Evolutionary conservation across 129 eudicot species (phyloP), one percentile per base, ranked within the genome.

Genomic region (Helianthus tuberosus): DNA sequence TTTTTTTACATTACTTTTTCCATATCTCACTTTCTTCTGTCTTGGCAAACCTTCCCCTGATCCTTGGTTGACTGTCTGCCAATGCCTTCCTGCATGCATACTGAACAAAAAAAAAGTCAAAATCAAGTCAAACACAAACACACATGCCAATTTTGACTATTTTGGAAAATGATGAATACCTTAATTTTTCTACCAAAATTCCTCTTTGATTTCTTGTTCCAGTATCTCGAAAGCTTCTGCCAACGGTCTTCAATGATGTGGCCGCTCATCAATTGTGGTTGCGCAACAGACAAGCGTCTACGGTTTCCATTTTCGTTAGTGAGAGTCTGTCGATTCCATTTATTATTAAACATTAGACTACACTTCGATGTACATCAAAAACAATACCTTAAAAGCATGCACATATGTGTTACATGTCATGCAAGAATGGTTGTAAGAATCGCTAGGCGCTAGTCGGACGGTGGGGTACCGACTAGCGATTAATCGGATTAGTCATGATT

Each of bases 141-240:
- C 23, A 20, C 4, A 27, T 66, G 46, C 16, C 57, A 57, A 46
- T 47, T 68, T 16, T 20, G 10, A 35, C 53, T 23, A 38, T 11
- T 44, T 64, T 17, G 49, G 1, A n/a, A 23, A 1, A 23, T 17
- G 0, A 20, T 20, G 8, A 59, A 49, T 80, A 92, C 98, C 98
- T 95, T 95, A 51, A 95, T 85, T 87, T 87, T 95, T 84, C 94
- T 77, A 62, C 96, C 97, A 38, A 91, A 95, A 79, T 95, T 95
- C 74, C 99, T 85, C 86, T 84, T 95, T 43, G 86, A 11, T 67
- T 89, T 95, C 94, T 95, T 95, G 29, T 66, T 89, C 83, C 96
- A 75, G 92, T 95, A 95, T 87, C 99, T 85, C 16, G 95, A 86
- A 65, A 95, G 97, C 92, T 95, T 85, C 67, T 88, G 86, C 86